These are phyloP conservation scores for Ophiostoma perfectum DNA, from an alignment of 2,329 filamentous ascomycete genomes.

Conservation along the genomic window DNA sequence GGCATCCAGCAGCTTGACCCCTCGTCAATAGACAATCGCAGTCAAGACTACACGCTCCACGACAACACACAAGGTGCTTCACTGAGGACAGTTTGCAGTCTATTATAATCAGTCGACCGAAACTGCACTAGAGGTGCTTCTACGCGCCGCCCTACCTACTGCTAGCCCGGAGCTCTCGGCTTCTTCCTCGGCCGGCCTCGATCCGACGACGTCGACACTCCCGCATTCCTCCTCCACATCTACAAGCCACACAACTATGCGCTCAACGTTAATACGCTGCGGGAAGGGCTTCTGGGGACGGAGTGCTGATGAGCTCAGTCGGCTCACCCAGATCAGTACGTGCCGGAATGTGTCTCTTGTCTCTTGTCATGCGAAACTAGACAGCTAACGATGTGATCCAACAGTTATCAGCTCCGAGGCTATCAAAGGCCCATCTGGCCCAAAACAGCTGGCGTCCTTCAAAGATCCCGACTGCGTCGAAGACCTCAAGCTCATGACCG, in stretches of 20 bases:
- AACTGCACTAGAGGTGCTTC: too few relatives aligned
- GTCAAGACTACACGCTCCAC: neutral
- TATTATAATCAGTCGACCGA: too few relatives aligned
- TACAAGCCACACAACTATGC: slow-evolving; percentile 41
- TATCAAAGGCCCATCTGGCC: slow-evolving; percentile 58
- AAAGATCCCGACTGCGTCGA: slow-evolving; percentile 42
- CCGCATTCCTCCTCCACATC: neutral
- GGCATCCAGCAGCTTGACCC: neutral
- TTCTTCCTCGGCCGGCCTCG: neutral
- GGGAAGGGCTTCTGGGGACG: slow-evolving; percentile 52
- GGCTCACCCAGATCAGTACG: slow-evolving; percentile 52
- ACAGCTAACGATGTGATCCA: neutral
- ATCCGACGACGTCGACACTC: neutral
- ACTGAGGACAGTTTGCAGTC: too few relatives aligned
- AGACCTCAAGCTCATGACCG: slow-evolving; percentile 73
- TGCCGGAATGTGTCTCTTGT: neutral
- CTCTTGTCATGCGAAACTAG: too few relatives aligned
- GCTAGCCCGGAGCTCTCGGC: neutral
- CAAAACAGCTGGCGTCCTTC: slow-evolving; percentile 62
- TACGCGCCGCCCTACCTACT: neutral
- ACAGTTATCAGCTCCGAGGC: slow-evolving; percentile 65
- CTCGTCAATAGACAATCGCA: neutral
- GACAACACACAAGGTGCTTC: neutral
- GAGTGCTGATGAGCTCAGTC: slow-evolving; percentile 56
- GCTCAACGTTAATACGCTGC: slow-evolving; percentile 39